phyloP scores from a whole-genome alignment of 2,329 filamentous ascomycete genomes.

The Basipetospora sp. region DNA sequence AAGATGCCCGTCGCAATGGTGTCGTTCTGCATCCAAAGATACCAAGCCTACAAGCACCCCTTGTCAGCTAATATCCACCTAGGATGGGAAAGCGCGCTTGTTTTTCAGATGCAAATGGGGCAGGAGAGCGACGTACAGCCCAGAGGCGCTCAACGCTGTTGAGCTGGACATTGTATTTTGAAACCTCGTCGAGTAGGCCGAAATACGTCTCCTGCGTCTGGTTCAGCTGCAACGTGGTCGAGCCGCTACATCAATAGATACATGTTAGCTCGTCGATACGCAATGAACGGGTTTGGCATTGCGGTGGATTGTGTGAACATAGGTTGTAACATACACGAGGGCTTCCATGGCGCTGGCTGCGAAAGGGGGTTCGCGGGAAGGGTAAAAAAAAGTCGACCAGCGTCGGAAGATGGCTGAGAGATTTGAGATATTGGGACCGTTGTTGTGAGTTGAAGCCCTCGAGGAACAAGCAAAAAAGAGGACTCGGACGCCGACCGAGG shows the following conservation, averaged over 20 bases:
- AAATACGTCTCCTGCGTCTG: conserved; percentile 35
- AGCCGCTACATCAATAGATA: conserved; percentile 29
- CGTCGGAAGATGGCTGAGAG: too few relatives aligned
- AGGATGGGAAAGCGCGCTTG: background rate
- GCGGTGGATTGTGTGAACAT: too few relatives aligned
- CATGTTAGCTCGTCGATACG: too few relatives aligned
- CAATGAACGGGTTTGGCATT: too few relatives aligned
- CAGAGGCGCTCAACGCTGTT: conserved; percentile 79
- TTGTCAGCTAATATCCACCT: too few relatives aligned
- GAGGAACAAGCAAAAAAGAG: too few relatives aligned
- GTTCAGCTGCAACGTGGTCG: conserved; percentile 33
- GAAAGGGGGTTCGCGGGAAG: background rate
- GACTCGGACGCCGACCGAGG: too few relatives aligned
- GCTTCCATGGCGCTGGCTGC: conserved; percentile 2
- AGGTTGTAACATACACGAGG: conserved; percentile 3
- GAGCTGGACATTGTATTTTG: conserved; percentile 68
- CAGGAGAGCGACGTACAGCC: conserved; percentile 42
- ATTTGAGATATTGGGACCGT: too few relatives aligned
- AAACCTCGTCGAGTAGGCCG: conserved; percentile 46
- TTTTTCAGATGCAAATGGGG: background rate
- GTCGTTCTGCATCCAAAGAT: conserved; percentile 96
- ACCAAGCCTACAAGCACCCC: conserved; percentile 72
- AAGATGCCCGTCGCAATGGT: conserved; percentile 90
- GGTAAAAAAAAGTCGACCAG: background rate
- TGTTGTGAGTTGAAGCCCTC: too few relatives aligned